Conservation (phyloP, 345 rosid genomes). For the Cardamine occulta region DNA sequence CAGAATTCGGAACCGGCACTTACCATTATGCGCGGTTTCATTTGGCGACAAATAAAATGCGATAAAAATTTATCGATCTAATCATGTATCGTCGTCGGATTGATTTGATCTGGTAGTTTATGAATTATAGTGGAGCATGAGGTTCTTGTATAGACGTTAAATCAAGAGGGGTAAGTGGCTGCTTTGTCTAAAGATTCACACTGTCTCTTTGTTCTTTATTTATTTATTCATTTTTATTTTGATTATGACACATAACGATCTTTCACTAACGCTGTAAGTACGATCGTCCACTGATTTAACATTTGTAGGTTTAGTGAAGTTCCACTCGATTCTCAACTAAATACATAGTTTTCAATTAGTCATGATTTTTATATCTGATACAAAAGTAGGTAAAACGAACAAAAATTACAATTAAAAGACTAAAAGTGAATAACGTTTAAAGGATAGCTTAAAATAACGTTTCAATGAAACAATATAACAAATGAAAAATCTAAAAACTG, state of each 20-base stretch:
- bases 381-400: neutral
- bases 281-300: slow-evolving; percentile 35
- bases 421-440: neutral
- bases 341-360: slow-evolving; percentile 23
- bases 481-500: neutral
- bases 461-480: neutral
- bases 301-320: slow-evolving; percentile 38
- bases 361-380: slow-evolving; percentile 20
- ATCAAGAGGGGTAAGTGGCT: slow-evolving; percentile 40
- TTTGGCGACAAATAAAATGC: neutral
- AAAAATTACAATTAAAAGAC: neutral
- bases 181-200: slow-evolving; percentile 46
- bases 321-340: slow-evolving; percentile 40
- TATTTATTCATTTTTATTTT: neutral
- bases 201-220: slow-evolving; percentile 34
- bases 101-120: slow-evolving; percentile 25
- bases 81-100: slow-evolving; percentile 17
- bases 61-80: neutral
- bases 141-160: slow-evolving; percentile 40
- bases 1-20: neutral
- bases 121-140: slow-evolving; percentile 36
- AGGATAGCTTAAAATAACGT: neutral
- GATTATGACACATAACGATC: slow-evolving; percentile 34
- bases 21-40: neutral
- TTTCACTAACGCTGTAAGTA: slow-evolving; percentile 34